Base-by-base conservation (phyloP, 495 filamentous ascomycete genomes). In the Penicilliopsis zonata region DNA sequence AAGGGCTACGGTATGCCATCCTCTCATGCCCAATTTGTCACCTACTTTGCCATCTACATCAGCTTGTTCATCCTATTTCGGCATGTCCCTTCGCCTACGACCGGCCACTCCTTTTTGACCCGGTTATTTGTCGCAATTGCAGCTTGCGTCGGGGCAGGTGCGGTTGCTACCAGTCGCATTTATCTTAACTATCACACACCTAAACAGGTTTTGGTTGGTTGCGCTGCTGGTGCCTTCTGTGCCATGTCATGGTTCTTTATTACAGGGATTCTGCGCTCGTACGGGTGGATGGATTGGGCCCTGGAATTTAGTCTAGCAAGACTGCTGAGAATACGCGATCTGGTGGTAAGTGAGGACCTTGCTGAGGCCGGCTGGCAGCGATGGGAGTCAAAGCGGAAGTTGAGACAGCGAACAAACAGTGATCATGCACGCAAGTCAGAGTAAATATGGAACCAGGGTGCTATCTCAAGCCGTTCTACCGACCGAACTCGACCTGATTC, bases 1-100 rank as follows among this genome's bases (percentile, higher is more conserved):
- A 94, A 94, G 54, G 90, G 90, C 37, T 99, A 96, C 47, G 90
- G 90, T 41, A 99, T 99, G 90, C 90, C 90, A n/a, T 86, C 80
- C 28, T 94, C 86, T 16, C 90, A 99, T 60, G 83, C 90, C 7
- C 90, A 99, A 56, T 99, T 94, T 51, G 78, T 82, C 29, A 65
- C 76, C 7, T 99, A 82, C 63, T 96, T 94, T 64, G 76, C 84
- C 25, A 60, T 90, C 34, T 85, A 80, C 45, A 53, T 94, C 15
- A 60, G 73, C 10, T 63, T 99, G 18, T 95, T 95, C 59, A 63
- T 95, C 15, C 62, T 88, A 10, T 59, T 82, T 30, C 71, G 88
- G 36, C 83, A 94, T 52, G 61, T 64, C 5, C 82, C 80, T 5
- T 67, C 61, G 30, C 63, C 65, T 34, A 49, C 57, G 1, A 43